These are phyloP conservation scores for Capronia epimyces DNA, from an alignment of 2,329 filamentous ascomycete genomes.

Conservation along the genomic window DNA sequence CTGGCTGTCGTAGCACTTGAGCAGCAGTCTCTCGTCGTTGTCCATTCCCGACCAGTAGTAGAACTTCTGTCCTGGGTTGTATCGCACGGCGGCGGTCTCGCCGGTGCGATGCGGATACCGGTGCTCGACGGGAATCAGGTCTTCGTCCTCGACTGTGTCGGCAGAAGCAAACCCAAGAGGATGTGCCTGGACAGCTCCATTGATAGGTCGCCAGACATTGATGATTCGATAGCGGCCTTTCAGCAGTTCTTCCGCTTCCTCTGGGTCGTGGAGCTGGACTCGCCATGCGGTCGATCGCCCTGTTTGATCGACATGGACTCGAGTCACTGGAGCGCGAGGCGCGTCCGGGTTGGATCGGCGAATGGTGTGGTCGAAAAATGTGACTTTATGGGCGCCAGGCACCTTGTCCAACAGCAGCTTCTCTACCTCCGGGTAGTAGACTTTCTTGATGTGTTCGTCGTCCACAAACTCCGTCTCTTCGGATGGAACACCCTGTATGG, in stretches of 20 bases:
- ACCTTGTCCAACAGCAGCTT: conserved; percentile 61
- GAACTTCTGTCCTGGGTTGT: conserved; percentile 63
- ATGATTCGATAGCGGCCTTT: conserved; percentile 70
- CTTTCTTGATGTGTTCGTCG: conserved; percentile 60
- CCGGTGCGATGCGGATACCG: conserved; percentile 66
- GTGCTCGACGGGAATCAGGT: conserved; percentile 68
- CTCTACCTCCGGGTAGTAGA: conserved; percentile 84
- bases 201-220: conserved; percentile 75
- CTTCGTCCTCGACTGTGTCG: conserved; percentile 51
- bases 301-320: conserved; percentile 82
- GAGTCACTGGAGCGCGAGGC: conserved; percentile 61
- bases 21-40: conserved; percentile 63
- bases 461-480: conserved; percentile 58
- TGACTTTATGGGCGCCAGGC: conserved; percentile 59
- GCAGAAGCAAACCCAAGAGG: conserved; percentile 57
- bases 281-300: conserved; percentile 59
- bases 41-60: conserved; percentile 76
- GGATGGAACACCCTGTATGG: conserved; percentile 55
- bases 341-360: conserved; percentile 59
- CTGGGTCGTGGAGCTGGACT: conserved; percentile 61
- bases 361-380: conserved; percentile 85
- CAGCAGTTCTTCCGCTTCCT: conserved; percentile 63
- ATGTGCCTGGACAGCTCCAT: conserved; percentile 51
- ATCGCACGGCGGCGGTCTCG: conserved; percentile 65
- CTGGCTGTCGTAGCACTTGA: conserved; percentile 73